These are phyloP conservation scores for Amphicarpaea edgeworthii DNA, from an alignment of 306 rosid genomes.

Conservation along the genomic window DNA sequence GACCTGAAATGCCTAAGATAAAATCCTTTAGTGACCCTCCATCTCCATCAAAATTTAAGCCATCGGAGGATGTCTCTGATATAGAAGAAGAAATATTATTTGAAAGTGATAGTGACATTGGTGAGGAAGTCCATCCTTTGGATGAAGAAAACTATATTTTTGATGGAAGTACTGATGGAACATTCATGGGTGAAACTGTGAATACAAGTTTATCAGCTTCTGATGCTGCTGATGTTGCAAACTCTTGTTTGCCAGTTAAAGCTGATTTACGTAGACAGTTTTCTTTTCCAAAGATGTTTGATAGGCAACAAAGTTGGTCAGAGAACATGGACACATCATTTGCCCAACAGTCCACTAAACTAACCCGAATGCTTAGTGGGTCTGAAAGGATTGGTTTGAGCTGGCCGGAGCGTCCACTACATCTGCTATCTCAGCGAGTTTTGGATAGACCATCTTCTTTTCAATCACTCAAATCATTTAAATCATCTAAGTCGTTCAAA, in stretches of 20 bases:
- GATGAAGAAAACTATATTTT: slow-evolving; percentile 60
- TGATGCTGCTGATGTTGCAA: slow-evolving; percentile 51
- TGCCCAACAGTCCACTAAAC: slow-evolving; percentile 57
- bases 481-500: slow-evolving; percentile 70
- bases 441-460: slow-evolving; percentile 80
- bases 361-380: slow-evolving; percentile 83
- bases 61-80: slow-evolving; percentile 68
- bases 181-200: slow-evolving; percentile 39
- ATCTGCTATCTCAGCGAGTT: slow-evolving; percentile 68
- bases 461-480: slow-evolving; percentile 71
- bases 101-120: slow-evolving; percentile 86
- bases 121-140: slow-evolving; percentile 88
- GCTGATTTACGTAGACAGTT: slow-evolving; percentile 54
- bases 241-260: slow-evolving; percentile 43
- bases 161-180: slow-evolving; percentile 46
- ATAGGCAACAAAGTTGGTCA: slow-evolving; percentile 54
- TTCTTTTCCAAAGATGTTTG: slow-evolving; percentile 68
- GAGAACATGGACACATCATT: slow-evolving; percentile 54
- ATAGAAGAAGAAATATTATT: slow-evolving; percentile 83
- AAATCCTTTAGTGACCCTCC: slow-evolving; percentile 96
- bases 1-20: slow-evolving; percentile 59
- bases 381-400: slow-evolving; percentile 93
- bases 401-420: slow-evolving; percentile 95
- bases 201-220: slow-evolving; percentile 47
- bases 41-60: slow-evolving; percentile 95